Evolutionary conservation across 306 rosid species (phyloP).

Genomic region (Adenanthera pavonina): DNA sequence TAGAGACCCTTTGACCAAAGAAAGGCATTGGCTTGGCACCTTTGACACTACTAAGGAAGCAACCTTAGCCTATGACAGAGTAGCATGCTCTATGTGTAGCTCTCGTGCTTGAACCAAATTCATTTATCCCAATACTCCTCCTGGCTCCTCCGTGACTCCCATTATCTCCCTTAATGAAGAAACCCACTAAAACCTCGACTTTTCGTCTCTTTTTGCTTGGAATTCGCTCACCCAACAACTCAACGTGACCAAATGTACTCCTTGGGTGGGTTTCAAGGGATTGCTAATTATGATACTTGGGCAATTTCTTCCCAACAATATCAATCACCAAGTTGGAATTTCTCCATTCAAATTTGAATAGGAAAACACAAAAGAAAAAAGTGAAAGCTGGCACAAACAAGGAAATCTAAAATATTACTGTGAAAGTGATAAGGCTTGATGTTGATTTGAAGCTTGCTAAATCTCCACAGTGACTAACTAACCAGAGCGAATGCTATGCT

Average conservation of each 20-base stretch:
- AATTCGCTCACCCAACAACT: background rate
- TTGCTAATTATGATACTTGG: background rate
- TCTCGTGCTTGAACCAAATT: constrained; percentile 41
- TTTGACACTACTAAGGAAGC: constrained; percentile 42
- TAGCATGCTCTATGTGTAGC: constrained; percentile 41
- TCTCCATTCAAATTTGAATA: too few relatives aligned
- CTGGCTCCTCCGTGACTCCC: constrained; percentile 36
- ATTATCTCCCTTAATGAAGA: constrained; percentile 38
- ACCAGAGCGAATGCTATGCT: too few relatives aligned
- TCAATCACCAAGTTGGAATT: background rate
- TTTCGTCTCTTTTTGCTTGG: constrained; percentile 16
- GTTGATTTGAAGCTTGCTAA: too few relatives aligned
- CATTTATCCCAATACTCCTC: constrained; percentile 33
- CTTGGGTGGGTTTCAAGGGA: background rate
- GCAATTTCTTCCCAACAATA: constrained; percentile 5
- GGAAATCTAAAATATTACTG: too few relatives aligned
- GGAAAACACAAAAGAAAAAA: too few relatives aligned
- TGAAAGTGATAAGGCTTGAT: too few relatives aligned
- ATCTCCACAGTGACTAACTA: too few relatives aligned
- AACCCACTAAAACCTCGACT: constrained; percentile 20
- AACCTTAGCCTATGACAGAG: constrained; percentile 36
- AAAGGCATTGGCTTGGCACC: constrained; percentile 44
- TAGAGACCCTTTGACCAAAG: constrained; percentile 42
- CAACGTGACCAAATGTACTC: background rate
- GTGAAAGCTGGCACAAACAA: too few relatives aligned